Evolutionary conservation across 2,329 filamentous ascomycete genomes (phyloP).

Genomic region (Pseudogymnoascus sp.): DNA sequence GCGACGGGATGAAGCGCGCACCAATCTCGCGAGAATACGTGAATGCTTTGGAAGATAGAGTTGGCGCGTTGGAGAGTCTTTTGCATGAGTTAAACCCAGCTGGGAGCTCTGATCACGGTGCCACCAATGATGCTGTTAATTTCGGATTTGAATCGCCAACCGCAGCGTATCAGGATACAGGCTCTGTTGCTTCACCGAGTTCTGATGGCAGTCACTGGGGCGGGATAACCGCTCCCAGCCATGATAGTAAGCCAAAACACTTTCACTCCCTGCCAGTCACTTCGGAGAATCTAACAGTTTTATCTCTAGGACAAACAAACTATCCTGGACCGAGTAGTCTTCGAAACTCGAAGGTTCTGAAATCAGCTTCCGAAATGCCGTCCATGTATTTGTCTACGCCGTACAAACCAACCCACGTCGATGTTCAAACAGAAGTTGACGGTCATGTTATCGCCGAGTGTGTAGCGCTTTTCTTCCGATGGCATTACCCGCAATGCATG

Average conservation of each 20-base stretch:
- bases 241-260: background rate
- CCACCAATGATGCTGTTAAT: background rate
- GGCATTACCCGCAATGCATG: conserved; percentile 16
- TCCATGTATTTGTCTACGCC: background rate
- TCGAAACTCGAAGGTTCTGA: background rate
- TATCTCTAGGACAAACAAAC: background rate
- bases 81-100: conserved; percentile 10
- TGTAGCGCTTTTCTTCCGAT: conserved; percentile 17
- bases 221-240: background rate
- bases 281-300: background rate
- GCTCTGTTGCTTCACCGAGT: background rate
- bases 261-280: background rate
- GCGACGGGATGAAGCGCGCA: conserved; percentile 12
- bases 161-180: background rate
- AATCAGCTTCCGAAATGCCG: background rate
- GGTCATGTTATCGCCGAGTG: conserved; percentile 12
- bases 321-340: background rate
- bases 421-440: background rate
- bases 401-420: background rate
- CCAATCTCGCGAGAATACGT: conserved; percentile 15
- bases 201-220: conserved; percentile 1
- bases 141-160: background rate
- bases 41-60: conserved; percentile 11
- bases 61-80: conserved; percentile 11
- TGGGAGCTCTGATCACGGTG: background rate